Conservation (phyloP, 352 stramenopile species). For the Albugo candida region DNA sequence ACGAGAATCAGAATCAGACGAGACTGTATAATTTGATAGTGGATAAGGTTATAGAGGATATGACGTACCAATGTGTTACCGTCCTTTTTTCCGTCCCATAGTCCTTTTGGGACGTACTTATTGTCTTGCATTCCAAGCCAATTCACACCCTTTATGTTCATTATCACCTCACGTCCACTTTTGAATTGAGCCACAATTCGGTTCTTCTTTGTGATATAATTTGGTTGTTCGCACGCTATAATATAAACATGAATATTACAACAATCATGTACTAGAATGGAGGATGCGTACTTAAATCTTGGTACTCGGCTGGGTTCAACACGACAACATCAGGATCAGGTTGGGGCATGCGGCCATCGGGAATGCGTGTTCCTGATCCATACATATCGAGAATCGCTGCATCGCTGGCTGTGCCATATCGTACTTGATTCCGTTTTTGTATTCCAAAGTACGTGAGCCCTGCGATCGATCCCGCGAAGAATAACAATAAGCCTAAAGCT, state of each 20-base stretch:
- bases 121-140: slow-evolving; percentile 67
- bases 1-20: too few relatives aligned
- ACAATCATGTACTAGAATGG: not conserved
- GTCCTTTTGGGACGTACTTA: slow-evolving; percentile 43
- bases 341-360: slow-evolving; percentile 26
- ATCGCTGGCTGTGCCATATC: slow-evolving; percentile 23
- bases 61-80: slow-evolving; percentile 29
- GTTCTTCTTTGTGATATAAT: slow-evolving; percentile 65
- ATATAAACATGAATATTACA: not conserved
- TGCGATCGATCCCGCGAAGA: slow-evolving; percentile 31
- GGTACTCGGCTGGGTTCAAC: slow-evolving; percentile 57
- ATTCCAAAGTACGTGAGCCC: slow-evolving; percentile 64
- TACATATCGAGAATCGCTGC: slow-evolving; percentile 27
- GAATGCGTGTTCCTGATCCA: slow-evolving; percentile 37
- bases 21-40: too few relatives aligned
- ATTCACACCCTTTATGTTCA: slow-evolving; percentile 75
- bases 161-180: slow-evolving; percentile 28
- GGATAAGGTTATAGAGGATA: not conserved
- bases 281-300: slow-evolving; percentile 20
- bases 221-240: slow-evolving; percentile 52
- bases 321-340: slow-evolving; percentile 22
- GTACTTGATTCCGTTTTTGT: slow-evolving; percentile 35
- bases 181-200: slow-evolving; percentile 37
- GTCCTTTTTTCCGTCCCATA: slow-evolving; percentile 68
- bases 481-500: slow-evolving; percentile 35